phyloP scores from a whole-genome alignment of 768 basidiomycete genomes.

The Agaricus bisporus region DNA sequence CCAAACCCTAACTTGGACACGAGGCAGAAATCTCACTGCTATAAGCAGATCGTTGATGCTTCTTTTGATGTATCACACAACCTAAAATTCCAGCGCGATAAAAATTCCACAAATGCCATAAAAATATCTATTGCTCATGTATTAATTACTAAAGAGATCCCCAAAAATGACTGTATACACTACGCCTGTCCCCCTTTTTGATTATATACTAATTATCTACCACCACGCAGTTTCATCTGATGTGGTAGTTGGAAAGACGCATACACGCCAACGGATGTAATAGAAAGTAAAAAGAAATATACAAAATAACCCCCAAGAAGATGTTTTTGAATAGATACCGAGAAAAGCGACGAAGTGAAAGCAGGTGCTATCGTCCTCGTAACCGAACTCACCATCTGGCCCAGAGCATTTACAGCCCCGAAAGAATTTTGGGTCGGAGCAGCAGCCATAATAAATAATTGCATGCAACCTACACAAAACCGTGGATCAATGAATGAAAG shows the following conservation, averaged over 20 bases:
- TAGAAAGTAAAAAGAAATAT: slow-evolving; percentile 28
- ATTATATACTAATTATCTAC: no score
- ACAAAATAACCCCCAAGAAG: slow-evolving; percentile 47
- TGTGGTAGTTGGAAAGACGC: slow-evolving; percentile 1
- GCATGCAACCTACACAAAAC: slow-evolving; percentile 4
- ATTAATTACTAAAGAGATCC: neutral
- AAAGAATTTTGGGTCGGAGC: slow-evolving; percentile 8
- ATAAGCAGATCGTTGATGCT: no score
- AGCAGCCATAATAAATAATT: slow-evolving; percentile 5
- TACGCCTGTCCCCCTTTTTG: neutral
- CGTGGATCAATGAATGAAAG: neutral
- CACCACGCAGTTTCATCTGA: neutral
- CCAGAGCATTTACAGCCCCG: slow-evolving; percentile 9
- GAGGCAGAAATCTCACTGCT: no score
- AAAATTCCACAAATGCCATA: no score
- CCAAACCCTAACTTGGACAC: no score
- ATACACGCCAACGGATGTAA: slow-evolving; percentile 13
- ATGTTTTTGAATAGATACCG: slow-evolving; percentile 43
- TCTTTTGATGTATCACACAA: no score
- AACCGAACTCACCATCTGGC: slow-evolving; percentile 30
- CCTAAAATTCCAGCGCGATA: no score
- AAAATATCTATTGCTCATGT: no score
- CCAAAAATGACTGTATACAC: neutral
- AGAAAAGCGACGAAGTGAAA: slow-evolving; percentile 51
- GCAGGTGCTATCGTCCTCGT: slow-evolving; percentile 47